Percentiles rank a stretch among this genome's conserved stretches.
Conservation (phyloP, 805 yeast genomes). For the Clavispora asparagi region DNA sequence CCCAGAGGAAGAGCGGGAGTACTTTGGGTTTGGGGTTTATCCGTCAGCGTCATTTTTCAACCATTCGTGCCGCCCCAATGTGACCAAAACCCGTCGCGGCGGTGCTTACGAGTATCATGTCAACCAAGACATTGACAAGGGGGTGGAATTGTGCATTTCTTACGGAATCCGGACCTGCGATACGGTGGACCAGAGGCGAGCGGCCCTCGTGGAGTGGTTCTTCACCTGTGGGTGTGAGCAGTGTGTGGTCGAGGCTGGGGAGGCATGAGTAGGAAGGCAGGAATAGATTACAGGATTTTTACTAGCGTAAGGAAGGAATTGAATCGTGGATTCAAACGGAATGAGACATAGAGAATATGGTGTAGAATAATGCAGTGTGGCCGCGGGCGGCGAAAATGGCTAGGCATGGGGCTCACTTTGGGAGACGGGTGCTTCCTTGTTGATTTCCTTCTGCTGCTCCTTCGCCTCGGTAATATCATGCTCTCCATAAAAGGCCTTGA, state of each 20-base stretch:
- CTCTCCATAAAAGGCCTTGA: conserved; percentile 49
- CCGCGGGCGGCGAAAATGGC: too few relatives aligned
- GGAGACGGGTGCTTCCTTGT: not conserved
- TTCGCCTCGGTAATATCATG: conserved; percentile 40
- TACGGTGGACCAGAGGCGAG: conserved; percentile 35
- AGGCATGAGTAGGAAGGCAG: not conserved
- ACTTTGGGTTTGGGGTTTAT: conserved; percentile 54
- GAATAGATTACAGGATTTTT: too few relatives aligned
- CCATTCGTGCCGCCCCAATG: conserved; percentile 59
- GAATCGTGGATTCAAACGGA: too few relatives aligned
- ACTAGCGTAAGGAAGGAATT: too few relatives aligned
- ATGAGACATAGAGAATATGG: too few relatives aligned
- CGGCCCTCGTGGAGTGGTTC: conserved; percentile 49
- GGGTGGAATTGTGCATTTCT: conserved; percentile 53
- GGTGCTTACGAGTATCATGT: conserved; percentile 38
- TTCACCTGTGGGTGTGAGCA: conserved; percentile 50
- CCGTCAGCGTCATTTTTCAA: conserved; percentile 66
- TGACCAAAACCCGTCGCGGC: conserved; percentile 36
- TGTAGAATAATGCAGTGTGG: too few relatives aligned
- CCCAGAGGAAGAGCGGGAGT: conserved; percentile 44
- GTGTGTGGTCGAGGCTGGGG: conserved; percentile 25
- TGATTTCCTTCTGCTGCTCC: not conserved
- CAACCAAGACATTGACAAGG: conserved; percentile 30
- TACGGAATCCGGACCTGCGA: conserved; percentile 51
- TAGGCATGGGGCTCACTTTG: too few relatives aligned